Conservation (phyloP, 768 basidiomycete species). For the Antrodiella citrinella region DNA sequence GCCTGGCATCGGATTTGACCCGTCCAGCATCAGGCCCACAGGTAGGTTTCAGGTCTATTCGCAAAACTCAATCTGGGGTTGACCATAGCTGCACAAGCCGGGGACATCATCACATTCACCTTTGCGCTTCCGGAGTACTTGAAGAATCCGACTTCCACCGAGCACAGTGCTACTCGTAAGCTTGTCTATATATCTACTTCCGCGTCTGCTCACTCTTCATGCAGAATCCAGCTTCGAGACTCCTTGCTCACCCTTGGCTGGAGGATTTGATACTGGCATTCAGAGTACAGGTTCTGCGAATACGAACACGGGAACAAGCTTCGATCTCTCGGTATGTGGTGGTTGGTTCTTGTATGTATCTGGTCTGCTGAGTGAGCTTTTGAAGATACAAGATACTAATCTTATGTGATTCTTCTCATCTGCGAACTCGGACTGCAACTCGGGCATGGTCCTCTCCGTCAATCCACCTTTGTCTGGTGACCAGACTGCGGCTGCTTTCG, state of each 20-base stretch:
- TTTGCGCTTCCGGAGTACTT: conserved; percentile 11
- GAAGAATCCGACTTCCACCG: conserved; percentile 8
- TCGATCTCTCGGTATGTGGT: neutral
- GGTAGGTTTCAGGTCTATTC: conserved; percentile 4
- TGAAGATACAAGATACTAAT: conserved; percentile 10
- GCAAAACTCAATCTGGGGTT: neutral
- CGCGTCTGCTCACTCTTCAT: neutral
- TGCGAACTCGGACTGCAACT: conserved; percentile 9
- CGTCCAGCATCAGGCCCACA: conserved; percentile 10
- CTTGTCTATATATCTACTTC: neutral
- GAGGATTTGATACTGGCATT: conserved; percentile 20
- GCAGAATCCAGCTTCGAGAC: conserved; percentile 16
- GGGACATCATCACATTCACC: conserved; percentile 13
- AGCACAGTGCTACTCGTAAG: conserved; percentile 17
- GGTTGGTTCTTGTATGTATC: neutral
- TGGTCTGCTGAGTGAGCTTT: neutral
- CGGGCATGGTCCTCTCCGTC: conserved; percentile 13
- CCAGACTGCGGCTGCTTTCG: conserved; percentile 10
- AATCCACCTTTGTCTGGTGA: conserved; percentile 10
- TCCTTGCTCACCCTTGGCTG: conserved; percentile 16
- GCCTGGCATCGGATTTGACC: conserved; percentile 14
- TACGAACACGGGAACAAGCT: conserved; percentile 7
- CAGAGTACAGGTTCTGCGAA: conserved; percentile 9
- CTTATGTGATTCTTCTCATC: conserved; percentile 14
- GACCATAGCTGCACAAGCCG: conserved; percentile 1